Percentiles rank a stretch among this genome's conserved stretches.
phyloP scores from a whole-genome alignment of 306 rosid genomes.

The Casuarina glauca region DNA sequence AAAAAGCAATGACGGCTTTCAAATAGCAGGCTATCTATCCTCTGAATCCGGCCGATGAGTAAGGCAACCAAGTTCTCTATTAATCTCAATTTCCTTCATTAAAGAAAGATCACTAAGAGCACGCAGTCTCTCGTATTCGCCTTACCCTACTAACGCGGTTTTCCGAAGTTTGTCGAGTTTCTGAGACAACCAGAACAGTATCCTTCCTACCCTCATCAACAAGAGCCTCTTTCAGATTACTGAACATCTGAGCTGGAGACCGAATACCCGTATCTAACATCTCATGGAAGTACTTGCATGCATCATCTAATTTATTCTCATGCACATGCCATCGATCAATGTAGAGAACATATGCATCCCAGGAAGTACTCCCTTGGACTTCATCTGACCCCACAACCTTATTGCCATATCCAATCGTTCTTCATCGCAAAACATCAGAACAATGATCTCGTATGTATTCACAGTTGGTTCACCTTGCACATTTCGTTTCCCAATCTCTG shows the following conservation, averaged over 20 bases:
- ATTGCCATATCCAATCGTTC: constrained; percentile 58
- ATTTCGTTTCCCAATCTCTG: constrained; percentile 53
- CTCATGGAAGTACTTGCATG: constrained; percentile 70
- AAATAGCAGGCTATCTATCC: too few relatives aligned
- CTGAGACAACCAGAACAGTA: constrained; percentile 34
- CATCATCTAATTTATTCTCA: constrained; percentile 63
- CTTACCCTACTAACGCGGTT: constrained; percentile 44
- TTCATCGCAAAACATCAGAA: constrained; percentile 79
- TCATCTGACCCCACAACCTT: constrained; percentile 72
- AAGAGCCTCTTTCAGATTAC: constrained; percentile 59
- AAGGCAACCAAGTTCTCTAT: too few relatives aligned
- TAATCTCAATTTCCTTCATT: too few relatives aligned
- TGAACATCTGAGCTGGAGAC: constrained; percentile 65
- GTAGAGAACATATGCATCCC: constrained; percentile 86
- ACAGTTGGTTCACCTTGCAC: constrained; percentile 60
- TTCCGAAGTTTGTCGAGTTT: constrained; percentile 65
- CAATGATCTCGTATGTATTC: constrained; percentile 67
- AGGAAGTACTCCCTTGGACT: constrained; percentile 62
- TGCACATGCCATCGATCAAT: constrained; percentile 54
- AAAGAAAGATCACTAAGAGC: too few relatives aligned
- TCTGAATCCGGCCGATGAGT: too few relatives aligned
- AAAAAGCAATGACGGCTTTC: too few relatives aligned
- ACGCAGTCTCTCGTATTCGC: background rate
- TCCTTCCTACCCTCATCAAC: constrained; percentile 53
- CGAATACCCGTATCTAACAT: constrained; percentile 79